A percentile compares a stretch with the other conserved stretches of the same genome.
Conservation (phyloP, 768 basidiomycete genomes). For the Multifurca ochricompacta region DNA sequence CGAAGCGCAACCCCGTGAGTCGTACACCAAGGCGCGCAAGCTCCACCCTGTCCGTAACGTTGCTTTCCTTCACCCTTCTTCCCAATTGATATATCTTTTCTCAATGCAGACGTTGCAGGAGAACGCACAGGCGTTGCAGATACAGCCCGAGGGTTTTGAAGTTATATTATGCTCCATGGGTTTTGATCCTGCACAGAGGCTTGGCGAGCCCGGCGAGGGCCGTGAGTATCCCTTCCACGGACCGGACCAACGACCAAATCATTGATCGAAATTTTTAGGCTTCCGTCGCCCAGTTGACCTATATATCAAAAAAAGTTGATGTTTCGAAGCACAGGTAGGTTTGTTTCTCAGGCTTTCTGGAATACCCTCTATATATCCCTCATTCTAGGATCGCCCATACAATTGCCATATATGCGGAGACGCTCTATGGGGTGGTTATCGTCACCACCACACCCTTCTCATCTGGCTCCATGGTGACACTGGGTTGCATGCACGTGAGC, state of each 20-base stretch:
- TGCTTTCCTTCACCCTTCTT: not conserved
- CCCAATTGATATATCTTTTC: not conserved
- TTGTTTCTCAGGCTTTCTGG: not conserved
- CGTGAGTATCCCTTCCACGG: constrained; percentile 34
- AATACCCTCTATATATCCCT: not conserved
- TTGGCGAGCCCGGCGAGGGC: constrained; percentile 56
- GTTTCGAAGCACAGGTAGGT: not conserved
- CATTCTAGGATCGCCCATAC: not conserved
- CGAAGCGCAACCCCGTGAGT: constrained; percentile 82
- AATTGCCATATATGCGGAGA: not conserved
- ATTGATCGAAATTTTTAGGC: constrained; percentile 10
- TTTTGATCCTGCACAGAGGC: constrained; percentile 41
- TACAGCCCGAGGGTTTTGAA: constrained; percentile 61
- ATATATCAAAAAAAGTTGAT: constrained; percentile 11
- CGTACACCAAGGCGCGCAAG: constrained; percentile 69
- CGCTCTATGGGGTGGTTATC: not conserved
- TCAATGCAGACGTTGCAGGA: constrained; percentile 44
- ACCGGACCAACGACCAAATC: not conserved
- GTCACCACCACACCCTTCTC: constrained; percentile 28
- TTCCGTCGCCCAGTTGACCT: constrained; percentile 21
- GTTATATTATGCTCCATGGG: constrained; percentile 49
- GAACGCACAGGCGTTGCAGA: constrained; percentile 44
- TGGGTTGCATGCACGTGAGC: constrained; percentile 25
- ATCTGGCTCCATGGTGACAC: constrained; percentile 28
- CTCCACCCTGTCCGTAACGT: constrained; percentile 45